phyloP scores from a whole-genome alignment of 140 eudicot species.

The Ambrosia hybrid region DNA sequence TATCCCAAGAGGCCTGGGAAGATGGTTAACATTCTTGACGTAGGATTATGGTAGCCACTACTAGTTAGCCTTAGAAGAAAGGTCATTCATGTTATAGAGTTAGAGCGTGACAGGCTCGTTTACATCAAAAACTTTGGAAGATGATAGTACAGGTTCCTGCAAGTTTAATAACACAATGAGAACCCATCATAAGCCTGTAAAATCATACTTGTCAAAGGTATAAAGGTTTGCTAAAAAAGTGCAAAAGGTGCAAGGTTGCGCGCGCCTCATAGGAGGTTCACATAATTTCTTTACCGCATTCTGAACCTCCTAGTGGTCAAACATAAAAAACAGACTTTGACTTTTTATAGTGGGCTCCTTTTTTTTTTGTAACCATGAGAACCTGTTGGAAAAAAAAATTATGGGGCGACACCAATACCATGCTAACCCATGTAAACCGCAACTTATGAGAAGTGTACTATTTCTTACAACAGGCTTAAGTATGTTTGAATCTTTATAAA shows the following conservation, averaged over 20 bases:
- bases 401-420: not conserved
- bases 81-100: not conserved
- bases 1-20: not conserved
- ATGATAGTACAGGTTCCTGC: conserved; percentile 71
- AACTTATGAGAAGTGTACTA: not conserved
- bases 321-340: not conserved
- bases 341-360: not conserved
- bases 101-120: conserved; percentile 4
- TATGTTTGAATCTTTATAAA: not conserved
- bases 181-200: conserved; percentile 1
- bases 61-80: conserved; percentile 1
- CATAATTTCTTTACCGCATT: not conserved
- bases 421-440: not conserved
- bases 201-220: not conserved
- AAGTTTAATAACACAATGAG: conserved; percentile 17
- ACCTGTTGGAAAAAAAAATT: not conserved
- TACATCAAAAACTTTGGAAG: conserved; percentile 46
- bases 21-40: not conserved
- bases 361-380: not conserved
- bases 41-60: not conserved
- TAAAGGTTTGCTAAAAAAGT: no score
- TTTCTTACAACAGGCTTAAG: not conserved
- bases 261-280: no score
- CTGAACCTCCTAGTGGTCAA: not conserved
- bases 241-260: not conserved